Percentiles rank a stretch among this genome's conserved stretches.
These are phyloP conservation scores for Alloteropsis angusta DNA, from an alignment of 202 grass and related monocot genomes.

Conservation along the genomic window DNA sequence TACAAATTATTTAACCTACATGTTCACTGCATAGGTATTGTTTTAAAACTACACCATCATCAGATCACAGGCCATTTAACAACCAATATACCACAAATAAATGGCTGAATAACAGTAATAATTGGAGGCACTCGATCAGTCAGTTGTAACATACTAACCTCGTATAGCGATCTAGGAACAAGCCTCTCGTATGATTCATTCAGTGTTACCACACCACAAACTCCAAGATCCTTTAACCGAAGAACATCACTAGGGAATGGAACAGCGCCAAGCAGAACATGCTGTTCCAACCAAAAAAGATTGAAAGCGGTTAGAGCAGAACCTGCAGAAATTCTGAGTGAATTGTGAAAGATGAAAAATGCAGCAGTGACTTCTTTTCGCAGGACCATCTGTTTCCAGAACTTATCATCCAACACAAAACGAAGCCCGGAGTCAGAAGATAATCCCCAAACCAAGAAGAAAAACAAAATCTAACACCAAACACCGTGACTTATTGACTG, in stretches of 20 bases:
- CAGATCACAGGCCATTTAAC: neutral
- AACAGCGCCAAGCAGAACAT: conserved; percentile 82
- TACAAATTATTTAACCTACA: neutral
- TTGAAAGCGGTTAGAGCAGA: neutral
- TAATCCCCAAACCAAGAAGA: neutral
- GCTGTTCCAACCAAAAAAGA: conserved; percentile 38
- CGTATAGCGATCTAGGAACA: conserved; percentile 61
- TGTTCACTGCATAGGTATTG: neutral
- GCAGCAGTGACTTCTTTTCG: neutral
- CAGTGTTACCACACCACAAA: conserved; percentile 76
- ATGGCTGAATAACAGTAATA: neutral
- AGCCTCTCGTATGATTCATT: conserved; percentile 93
- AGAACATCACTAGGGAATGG: conserved; percentile 81
- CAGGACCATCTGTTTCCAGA: neutral
- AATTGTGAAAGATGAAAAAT: neutral
- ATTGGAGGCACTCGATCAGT: neutral
- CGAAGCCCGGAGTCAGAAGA: neutral
- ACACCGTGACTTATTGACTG: neutral
- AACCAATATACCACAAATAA: neutral
- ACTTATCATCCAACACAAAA: neutral
- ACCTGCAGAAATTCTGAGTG: neutral
- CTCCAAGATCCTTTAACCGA: conserved; percentile 72
- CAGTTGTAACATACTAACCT: conserved; percentile 41
- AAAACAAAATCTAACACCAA: neutral
- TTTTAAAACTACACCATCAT: neutral